phyloP scores from a whole-genome alignment of 1,284 basidiomycete genomes.

The Porphyrellus sp. region DNA sequence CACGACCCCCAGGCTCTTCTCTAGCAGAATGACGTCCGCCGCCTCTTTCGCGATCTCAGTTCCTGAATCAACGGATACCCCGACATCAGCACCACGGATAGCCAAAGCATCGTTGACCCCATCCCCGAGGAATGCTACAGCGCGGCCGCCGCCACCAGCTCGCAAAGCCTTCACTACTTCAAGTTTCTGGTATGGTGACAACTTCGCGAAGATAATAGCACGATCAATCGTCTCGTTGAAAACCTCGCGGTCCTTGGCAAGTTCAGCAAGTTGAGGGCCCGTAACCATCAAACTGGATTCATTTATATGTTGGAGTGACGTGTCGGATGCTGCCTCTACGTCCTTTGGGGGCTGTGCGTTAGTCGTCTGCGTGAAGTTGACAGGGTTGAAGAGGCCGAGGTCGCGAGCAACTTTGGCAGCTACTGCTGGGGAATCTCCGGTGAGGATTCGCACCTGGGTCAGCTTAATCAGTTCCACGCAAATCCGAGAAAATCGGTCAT shows the following conservation, averaged over 20 bases:
- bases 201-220: constrained; percentile 32
- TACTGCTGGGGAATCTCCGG: constrained; percentile 31
- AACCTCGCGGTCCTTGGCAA: constrained; percentile 30
- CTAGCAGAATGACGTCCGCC: constrained; percentile 93
- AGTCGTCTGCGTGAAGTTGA: constrained; percentile 17
- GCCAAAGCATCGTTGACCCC: constrained; percentile 35
- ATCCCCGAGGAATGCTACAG: constrained; percentile 35
- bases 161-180: constrained; percentile 34
- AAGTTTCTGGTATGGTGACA: constrained; percentile 35
- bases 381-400: constrained; percentile 29
- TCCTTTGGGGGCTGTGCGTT: constrained; percentile 17
- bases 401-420: constrained; percentile 36
- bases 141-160: constrained; percentile 26
- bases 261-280: constrained; percentile 30
- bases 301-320: constrained; percentile 6
- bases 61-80: constrained; percentile 95
- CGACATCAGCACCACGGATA: constrained; percentile 76
- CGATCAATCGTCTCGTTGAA: constrained; percentile 33
- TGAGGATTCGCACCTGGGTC: constrained; percentile 32
- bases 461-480: constrained; percentile 1
- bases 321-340: constrained; percentile 23
- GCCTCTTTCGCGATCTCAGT: constrained; percentile 99
- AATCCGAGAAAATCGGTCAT: background rate
- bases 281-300: constrained; percentile 32
- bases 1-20: constrained; percentile 42